Base-by-base conservation (phyloP, 345 rosid species). In the Pugionium cornutum region DNA sequence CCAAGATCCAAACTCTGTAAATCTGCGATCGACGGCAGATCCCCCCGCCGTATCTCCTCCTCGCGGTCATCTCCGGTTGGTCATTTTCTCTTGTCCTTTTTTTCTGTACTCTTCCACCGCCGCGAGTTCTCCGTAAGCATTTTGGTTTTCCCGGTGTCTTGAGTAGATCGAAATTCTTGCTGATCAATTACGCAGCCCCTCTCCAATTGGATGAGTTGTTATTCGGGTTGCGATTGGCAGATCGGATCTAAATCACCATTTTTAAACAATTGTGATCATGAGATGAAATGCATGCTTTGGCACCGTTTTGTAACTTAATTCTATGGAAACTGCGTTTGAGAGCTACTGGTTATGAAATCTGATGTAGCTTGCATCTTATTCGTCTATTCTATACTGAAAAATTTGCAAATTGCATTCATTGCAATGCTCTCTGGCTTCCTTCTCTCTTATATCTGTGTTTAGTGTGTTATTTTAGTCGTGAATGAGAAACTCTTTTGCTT, bases 171-270 rank as follows among this genome's bases (percentile, higher is more conserved):
- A 48, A 27, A 7, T 41, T 35, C 1, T 26, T 37, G 35, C 35
- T 49, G 51, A 41, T 59, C 45, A 18, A 18, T 18, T 18, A 18
- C 18, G 18, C 18, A 18, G 18, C 18, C 18, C 18, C 18, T 18
- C 18, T 18, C 18, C 18, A 18, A 18, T 18, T 18, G 18, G 18
- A 18, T 18, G 18, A 18, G 18, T 18, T 18, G 18, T 18, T 18
- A 18, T 18, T 18, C 18, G 18, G 18, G 18, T 18, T 18, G 18
- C 18, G 18, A 18, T 18, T 18, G 18, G 18, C 18, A 18, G 18
- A 61, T 52, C 67, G 54, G 74, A 69, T 69, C 39, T 61, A 28
- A 44, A 52, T 61, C 58, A 40, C 28, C 58, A 57, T 18, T 48
- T 9, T 10, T 9, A 37, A 56, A 67, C 28, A 40, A 9, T 53